Evolutionary conservation across 345 rosid genomes (phyloP), one percentile per base, ranked within the genome.

Genomic region (Citrus sp.): DNA sequence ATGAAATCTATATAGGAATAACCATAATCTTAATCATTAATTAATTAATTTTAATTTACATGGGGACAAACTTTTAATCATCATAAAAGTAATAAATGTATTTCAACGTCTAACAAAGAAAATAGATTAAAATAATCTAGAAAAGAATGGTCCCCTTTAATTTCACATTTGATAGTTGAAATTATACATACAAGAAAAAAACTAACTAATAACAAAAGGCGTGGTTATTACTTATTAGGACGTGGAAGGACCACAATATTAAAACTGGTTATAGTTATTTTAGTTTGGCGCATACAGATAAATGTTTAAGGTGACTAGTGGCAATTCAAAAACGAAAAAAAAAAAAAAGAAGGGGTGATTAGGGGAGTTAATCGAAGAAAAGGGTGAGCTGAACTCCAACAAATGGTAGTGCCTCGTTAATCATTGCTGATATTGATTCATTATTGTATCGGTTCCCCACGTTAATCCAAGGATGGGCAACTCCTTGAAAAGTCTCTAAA

Each of bases 361-460:
- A 30, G 58, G 12, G 60, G 65, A 79, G 73, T 24, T 56, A 63
- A 70, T 21, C 2, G 58, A 67, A 65, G 63, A 35, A 72, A 86
- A 79, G 37, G 59, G 73, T 59, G 42, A 82, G 82, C 73, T 76
- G 82, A 82, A 83, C 78, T 77, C 75, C 85, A 80, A 75, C 76
- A 18, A 77, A 72, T 27, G 75, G 87, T 61, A 67, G 86, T 86
- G 77, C 61, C 66, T 56, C 32, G 40, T 6, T 77, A 80, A 87
- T 90, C 75, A 87, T 88, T 79, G 82, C 81, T 72, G 84, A 82
- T 78, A 81, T 72, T 73, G 80, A 80, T 64, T 46, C 87, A 83
- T 87, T 55, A 90, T 87, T 83, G 85, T 65, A 70, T 64, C 65
- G 88, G 87, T 85, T 86, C 87, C 89, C 87, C 93, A 90, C 88